A percentile compares a stretch with the other conserved stretches of the same genome.
phyloP scores from a whole-genome alignment of 257 asterid species.

The Solanum habrochaites region DNA sequence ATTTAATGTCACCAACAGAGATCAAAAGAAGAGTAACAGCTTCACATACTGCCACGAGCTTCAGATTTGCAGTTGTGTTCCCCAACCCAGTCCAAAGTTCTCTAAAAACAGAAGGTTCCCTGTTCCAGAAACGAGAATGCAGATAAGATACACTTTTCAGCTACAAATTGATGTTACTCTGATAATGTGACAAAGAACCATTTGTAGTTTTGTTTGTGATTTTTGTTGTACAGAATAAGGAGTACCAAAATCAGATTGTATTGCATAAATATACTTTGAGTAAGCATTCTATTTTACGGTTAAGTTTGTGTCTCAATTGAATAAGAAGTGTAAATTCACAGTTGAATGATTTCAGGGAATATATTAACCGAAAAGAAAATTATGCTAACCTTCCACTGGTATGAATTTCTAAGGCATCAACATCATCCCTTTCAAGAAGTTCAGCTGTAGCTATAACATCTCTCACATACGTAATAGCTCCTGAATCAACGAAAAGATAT shows the following conservation, averaged over 20 bases:
- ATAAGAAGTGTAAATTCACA: not conserved
- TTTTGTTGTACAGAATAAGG: not conserved
- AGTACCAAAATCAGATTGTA: not conserved
- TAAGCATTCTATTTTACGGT: not conserved
- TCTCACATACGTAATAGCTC: conserved; percentile 50
- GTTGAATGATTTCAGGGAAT: not conserved
- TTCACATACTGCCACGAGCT: conserved; percentile 74
- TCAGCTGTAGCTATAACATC: conserved; percentile 64
- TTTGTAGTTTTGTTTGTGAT: not conserved
- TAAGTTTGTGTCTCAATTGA: not conserved
- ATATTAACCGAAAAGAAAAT: not conserved
- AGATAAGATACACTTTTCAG: conserved; percentile 3
- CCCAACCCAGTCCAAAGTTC: conserved; percentile 76
- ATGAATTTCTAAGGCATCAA: conserved; percentile 89
- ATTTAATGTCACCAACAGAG: not conserved
- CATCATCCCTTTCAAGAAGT: conserved; percentile 48
- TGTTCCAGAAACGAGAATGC: conserved; percentile 10
- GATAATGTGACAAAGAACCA: not conserved
- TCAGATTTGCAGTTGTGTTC: conserved; percentile 46
- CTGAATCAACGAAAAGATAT: conserved; percentile 19
- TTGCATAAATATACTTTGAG: not conserved
- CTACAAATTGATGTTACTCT: not conserved
- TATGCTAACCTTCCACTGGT: conserved; percentile 70
- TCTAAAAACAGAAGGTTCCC: conserved; percentile 38
- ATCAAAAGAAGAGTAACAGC: not conserved